Evolutionary conservation across 306 rosid species (phyloP).

Genomic region (Spatholobus suberectus): DNA sequence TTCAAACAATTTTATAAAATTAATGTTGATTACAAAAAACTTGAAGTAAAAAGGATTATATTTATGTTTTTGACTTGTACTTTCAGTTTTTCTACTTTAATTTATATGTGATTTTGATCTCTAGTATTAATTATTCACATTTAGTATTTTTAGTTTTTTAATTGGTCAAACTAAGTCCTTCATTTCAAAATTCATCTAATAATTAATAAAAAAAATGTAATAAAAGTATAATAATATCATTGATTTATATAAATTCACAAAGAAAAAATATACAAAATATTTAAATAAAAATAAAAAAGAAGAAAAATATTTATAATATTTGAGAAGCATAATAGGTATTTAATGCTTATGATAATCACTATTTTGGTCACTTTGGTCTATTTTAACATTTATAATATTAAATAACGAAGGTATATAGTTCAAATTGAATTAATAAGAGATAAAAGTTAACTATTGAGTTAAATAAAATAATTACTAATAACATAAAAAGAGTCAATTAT

Average conservation of each 20-base stretch:
- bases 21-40: too few relatives aligned
- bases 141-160: background rate
- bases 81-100: too few relatives aligned
- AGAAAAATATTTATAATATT: too few relatives aligned
- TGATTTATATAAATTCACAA: too few relatives aligned
- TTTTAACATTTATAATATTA: too few relatives aligned
- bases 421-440: too few relatives aligned
- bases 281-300: too few relatives aligned
- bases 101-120: background rate
- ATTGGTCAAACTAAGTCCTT: background rate
- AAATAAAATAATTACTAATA: background rate
- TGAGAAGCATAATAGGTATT: background rate
- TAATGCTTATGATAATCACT: background rate
- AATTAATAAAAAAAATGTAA: too few relatives aligned
- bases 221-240: background rate
- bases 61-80: too few relatives aligned
- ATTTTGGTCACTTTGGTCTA: background rate
- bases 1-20: too few relatives aligned
- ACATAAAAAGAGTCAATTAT: background rate
- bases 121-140: background rate
- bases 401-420: background rate
- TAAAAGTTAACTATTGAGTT: background rate
- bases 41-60: too few relatives aligned
- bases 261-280: too few relatives aligned
- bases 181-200: background rate